These are phyloP conservation scores for Nicotiana rustica DNA, from an alignment of 305 asterid species.

Conservation along the genomic window DNA sequence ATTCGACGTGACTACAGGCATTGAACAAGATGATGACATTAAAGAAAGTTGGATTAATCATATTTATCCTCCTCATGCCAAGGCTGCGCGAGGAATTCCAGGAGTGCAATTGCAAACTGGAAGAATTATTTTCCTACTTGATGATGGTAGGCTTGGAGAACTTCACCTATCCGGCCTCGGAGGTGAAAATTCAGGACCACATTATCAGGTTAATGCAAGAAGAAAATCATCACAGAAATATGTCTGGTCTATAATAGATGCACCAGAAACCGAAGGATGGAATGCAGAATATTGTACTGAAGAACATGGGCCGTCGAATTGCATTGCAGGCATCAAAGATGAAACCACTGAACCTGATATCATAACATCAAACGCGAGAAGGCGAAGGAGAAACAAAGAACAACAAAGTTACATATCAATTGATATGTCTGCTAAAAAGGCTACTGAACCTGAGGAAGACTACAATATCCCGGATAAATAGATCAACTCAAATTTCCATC, in stretches of 20 bases:
- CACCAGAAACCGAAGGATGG: slow-evolving; percentile 97
- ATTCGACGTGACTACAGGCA: slow-evolving; percentile 48
- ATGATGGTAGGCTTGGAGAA: slow-evolving; percentile 89
- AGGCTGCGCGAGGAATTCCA: slow-evolving; percentile 61
- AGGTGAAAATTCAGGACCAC: slow-evolving; percentile 69
- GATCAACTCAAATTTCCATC: slow-evolving; percentile 53
- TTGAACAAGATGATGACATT: slow-evolving; percentile 45
- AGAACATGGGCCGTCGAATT: slow-evolving; percentile 78
- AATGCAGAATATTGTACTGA: slow-evolving; percentile 85
- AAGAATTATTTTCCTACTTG: slow-evolving; percentile 69
- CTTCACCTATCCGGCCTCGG: slow-evolving; percentile 76
- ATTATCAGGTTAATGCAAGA: slow-evolving; percentile 47
- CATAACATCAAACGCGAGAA: slow-evolving; percentile 49
- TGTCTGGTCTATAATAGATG: slow-evolving; percentile 80
- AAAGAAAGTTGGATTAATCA: slow-evolving; percentile 71
- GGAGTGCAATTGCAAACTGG: slow-evolving; percentile 76
- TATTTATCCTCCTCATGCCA: slow-evolving; percentile 75
- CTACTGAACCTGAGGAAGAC: slow-evolving; percentile 42
- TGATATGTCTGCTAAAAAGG: slow-evolving; percentile 39
- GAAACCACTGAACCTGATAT: slow-evolving; percentile 50
- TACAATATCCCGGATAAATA: slow-evolving; percentile 36
- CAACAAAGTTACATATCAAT: slow-evolving; percentile 62
- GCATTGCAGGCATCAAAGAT: slow-evolving; percentile 74
- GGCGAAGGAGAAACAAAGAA: slow-evolving; percentile 61
- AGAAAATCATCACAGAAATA: slow-evolving; percentile 62